Evolutionary conservation across 768 basidiomycete species (phyloP).

Genomic region (Gymnopilus junonius): DNA sequence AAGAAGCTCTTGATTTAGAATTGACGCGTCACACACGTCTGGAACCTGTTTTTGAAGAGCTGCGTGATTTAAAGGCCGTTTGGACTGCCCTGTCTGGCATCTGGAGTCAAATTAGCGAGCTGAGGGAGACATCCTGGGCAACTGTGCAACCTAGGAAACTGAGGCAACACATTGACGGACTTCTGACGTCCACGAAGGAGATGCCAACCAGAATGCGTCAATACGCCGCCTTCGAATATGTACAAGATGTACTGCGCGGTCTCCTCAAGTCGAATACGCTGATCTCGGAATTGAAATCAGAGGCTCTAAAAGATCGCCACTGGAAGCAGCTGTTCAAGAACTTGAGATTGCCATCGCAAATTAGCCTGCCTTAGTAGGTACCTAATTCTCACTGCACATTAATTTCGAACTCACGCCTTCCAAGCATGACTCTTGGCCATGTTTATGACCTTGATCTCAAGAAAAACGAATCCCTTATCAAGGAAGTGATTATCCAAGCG

Average conservation of each 20-base stretch:
- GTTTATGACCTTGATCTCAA: constrained; percentile 98
- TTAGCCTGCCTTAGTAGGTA: constrained; percentile 74
- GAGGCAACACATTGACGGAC: constrained; percentile 90
- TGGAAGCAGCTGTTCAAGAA: constrained; percentile 98
- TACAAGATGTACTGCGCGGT: constrained; percentile 87
- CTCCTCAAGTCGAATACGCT: constrained; percentile 89
- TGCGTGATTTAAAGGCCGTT: constrained; percentile 95
- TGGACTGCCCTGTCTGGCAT: constrained; percentile 99
- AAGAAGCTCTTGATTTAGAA: constrained; percentile 96
- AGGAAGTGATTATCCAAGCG: constrained; percentile 95
- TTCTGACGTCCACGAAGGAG: constrained; percentile 92
- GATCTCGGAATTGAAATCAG: constrained; percentile 94
- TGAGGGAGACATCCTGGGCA: constrained; percentile 89
- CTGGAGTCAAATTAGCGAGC: constrained; percentile 90
- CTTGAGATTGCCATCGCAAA: constrained; percentile 73
- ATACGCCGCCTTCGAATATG: constrained; percentile 98
- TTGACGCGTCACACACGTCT: constrained; percentile 87
- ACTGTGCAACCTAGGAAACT: constrained; percentile 94
- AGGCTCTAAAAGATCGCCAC: constrained; percentile 95
- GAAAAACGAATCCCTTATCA: constrained; percentile 88
- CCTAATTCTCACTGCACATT: neutral
- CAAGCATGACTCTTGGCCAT: constrained; percentile 91
- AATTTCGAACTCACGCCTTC: constrained; percentile 6
- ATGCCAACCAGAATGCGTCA: constrained; percentile 99
- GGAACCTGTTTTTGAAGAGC: constrained; percentile 92